These are phyloP conservation scores for Jasminum sambac DNA, from an alignment of 257 asterid species.

Conservation along the genomic window DNA sequence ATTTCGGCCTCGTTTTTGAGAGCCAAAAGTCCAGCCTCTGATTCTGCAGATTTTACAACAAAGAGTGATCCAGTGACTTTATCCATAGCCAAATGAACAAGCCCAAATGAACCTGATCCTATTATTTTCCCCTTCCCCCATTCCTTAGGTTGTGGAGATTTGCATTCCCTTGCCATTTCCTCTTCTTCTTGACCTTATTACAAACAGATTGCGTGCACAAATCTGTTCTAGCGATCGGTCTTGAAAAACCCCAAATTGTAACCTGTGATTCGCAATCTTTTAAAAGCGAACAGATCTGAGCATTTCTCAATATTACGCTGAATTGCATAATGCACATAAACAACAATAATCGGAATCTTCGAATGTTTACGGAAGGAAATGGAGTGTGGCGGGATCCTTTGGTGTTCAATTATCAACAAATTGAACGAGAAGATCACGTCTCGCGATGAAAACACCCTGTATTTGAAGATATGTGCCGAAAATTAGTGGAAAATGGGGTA, in stretches of 20 bases:
- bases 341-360: not conserved
- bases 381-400: not conserved
- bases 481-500: not conserved
- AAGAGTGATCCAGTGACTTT: slow-evolving; percentile 52
- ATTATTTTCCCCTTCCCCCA: slow-evolving; percentile 58
- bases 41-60: slow-evolving; percentile 45
- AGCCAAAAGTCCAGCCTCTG: slow-evolving; percentile 38
- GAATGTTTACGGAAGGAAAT: not conserved
- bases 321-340: slow-evolving; percentile 17
- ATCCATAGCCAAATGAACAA: slow-evolving; percentile 48
- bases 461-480: not conserved
- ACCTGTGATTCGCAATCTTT: slow-evolving; percentile 7
- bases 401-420: not conserved
- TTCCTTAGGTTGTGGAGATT: slow-evolving; percentile 30
- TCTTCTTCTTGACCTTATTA: slow-evolving; percentile 13
- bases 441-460: slow-evolving; percentile 2
- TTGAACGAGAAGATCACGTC: not conserved
- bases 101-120: slow-evolving; percentile 60
- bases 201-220: not conserved
- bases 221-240: not conserved
- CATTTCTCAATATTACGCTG: not conserved
- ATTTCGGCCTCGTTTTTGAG: slow-evolving; percentile 53
- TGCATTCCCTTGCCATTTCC: slow-evolving; percentile 35
- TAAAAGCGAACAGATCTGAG: slow-evolving; percentile 18
- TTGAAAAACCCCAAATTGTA: not conserved